Evolutionary conservation across 768 basidiomycete species (phyloP).

Genomic region (Bullera alba): DNA sequence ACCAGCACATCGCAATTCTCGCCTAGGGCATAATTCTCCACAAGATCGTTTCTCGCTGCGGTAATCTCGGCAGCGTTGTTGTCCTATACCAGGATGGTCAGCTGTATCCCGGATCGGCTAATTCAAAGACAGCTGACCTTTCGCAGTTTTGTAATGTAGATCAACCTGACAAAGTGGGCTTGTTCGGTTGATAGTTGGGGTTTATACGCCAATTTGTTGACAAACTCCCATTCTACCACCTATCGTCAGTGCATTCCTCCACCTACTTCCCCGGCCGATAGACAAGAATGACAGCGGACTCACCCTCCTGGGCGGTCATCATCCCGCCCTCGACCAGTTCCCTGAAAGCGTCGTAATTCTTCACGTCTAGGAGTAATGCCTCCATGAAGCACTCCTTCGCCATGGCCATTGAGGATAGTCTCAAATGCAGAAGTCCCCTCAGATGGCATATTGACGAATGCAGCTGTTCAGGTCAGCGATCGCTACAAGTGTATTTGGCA

Average conservation of each 20-base stretch:
- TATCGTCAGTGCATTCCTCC: neutral
- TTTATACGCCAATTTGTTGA: conserved; percentile 71
- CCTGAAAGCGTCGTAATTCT: conserved; percentile 93
- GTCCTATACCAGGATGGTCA: conserved; percentile 49
- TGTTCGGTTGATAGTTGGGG: conserved; percentile 74
- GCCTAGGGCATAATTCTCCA: conserved; percentile 71
- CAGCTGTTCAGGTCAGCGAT: conserved; percentile 53
- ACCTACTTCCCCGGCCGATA: neutral
- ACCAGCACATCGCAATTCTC: conserved; percentile 90
- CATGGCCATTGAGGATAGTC: conserved; percentile 78
- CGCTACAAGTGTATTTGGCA: conserved; percentile 11
- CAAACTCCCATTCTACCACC: conserved; percentile 98
- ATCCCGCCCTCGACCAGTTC: conserved; percentile 85
- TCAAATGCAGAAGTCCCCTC: conserved; percentile 86
- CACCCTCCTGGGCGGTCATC: conserved; percentile 94
- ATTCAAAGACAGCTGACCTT: conserved; percentile 51
- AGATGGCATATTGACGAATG: conserved; percentile 97
- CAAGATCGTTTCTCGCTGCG: conserved; percentile 66
- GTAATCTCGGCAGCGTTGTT: conserved; percentile 77
- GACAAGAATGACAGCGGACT: conserved; percentile 11
- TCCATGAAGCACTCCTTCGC: conserved; percentile 96
- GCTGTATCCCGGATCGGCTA: neutral
- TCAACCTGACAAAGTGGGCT: conserved; percentile 81
- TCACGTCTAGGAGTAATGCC: conserved; percentile 85
- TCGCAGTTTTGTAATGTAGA: conserved; percentile 83